Conservation (phyloP, 768 basidiomycete genomes). For the Lentinus tigrinus region DNA sequence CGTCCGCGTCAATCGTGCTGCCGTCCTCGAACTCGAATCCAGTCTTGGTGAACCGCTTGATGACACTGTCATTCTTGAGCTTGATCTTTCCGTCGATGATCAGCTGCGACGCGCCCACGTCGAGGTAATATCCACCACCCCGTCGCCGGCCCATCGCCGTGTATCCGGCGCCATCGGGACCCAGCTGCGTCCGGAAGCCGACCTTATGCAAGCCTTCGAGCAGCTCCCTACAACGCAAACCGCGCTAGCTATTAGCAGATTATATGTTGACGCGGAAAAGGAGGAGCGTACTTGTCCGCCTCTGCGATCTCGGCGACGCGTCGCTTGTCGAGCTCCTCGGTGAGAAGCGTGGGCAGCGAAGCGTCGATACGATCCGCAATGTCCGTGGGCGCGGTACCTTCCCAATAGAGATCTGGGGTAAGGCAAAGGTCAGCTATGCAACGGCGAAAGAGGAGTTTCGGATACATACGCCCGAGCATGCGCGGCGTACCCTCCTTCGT, state of each 20-base stretch:
- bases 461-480: constrained; percentile 28
- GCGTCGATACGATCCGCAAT: constrained; percentile 54
- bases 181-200: constrained; percentile 57
- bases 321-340: constrained; percentile 31
- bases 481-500: constrained; percentile 36
- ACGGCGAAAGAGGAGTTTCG: background rate
- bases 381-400: constrained; percentile 47
- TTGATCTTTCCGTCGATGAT: constrained; percentile 71
- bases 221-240: constrained; percentile 31
- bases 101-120: constrained; percentile 58
- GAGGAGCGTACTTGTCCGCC: constrained; percentile 24
- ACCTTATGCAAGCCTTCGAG: constrained; percentile 54
- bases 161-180: constrained; percentile 52
- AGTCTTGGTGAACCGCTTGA: constrained; percentile 35
- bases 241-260: background rate
- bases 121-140: constrained; percentile 68
- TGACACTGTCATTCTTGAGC: constrained; percentile 53
- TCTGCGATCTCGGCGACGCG: constrained; percentile 33
- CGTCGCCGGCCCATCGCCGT: constrained; percentile 44
- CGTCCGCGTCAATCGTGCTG: constrained; percentile 45
- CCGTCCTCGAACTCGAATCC: constrained; percentile 43
- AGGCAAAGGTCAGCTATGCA: background rate
- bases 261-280: background rate
- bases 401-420: constrained; percentile 37
- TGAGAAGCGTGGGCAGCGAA: constrained; percentile 42